Evolutionary conservation across 2,329 filamentous ascomycete genomes (phyloP), one percentile per base, ranked within the genome.

Genomic region (Colletotrichum eremochloae): DNA sequence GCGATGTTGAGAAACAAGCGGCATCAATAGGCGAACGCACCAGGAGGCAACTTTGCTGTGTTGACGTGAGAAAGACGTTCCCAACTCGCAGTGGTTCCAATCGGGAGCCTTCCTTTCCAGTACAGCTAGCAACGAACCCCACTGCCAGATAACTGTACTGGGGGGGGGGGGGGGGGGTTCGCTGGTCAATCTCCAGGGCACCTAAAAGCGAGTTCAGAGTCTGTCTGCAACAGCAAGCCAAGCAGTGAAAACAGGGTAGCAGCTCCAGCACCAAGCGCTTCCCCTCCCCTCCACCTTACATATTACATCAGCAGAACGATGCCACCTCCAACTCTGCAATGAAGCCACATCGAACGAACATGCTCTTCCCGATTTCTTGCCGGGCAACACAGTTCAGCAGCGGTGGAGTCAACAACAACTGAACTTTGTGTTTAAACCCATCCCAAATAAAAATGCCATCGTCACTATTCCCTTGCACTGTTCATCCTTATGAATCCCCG

Each of bases 401-500:
- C 5, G 4, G 46, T 15, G 11, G 40, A n/a, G 4, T 33, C 20
- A 29, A 14, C 12, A 29, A 58, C 14, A 33, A 20, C 50, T 18
- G 5, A 24, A 11, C 38, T 14, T 53, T 62, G 29, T 38, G 20
- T n/a, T 12, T 18, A 8, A 20, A 33, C 24, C 5, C 18, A 20
- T 24, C 18, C 11, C 40, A 24, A 11, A 4, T 11, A 20, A 46
- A 14, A 38, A 72, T 69, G 66, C 24, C 66, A 24, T n/a, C 55
- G 29, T 58, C 15, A 7, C 50, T 67, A 20, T 73, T 71, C 24
- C 74, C 82, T 18, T 82, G 84, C n/a, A 81, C 79, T 7, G 85
- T 84, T 18, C 86, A 88, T 72, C 84, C 82, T 0, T 87, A 85
- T 74, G 76, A 80, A 31, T 86, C 85, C 6, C 79, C 82, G 5